Evolutionary conservation across 2,329 filamentous ascomycete genomes (phyloP), one percentile per base, ranked within the genome.

Genomic region (Aspergillus sp.): DNA sequence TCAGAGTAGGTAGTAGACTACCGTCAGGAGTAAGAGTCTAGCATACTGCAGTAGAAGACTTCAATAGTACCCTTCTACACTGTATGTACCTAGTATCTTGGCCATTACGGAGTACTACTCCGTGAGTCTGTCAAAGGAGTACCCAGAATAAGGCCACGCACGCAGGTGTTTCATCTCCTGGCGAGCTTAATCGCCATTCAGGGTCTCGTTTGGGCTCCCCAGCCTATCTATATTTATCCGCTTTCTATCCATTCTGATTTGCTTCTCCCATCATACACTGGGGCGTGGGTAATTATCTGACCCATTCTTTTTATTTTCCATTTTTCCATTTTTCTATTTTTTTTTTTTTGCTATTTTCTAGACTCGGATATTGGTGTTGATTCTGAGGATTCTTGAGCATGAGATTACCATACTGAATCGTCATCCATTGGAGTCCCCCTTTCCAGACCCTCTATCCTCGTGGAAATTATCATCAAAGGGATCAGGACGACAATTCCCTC

Each of bases 151-250:
- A 38, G 19, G 40, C 40, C 40, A 42, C 40, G 40, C 40, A 42
- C 40, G 16, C 40, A n/a, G 47, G 50, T 42, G 54, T 56, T 56
- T 56, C 54, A 56, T 47, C 50, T n/a, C 36, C 45, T 17, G 52
- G 47, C 47, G 45, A 50, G 47, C 48, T 54, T 50, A 50, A 42
- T 34, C 42, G 48, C 47, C 38, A 52, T 52, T 52, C 50, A 53
- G 47, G 54, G 50, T 52, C 51, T 53, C 38, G 46, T 52, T 45
- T 45, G 23, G 34, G 34, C 42, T 51, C 17, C 40, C 49, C 49
- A 45, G 31, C 29, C 29, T 34, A 21, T 51, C 50, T 52, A 52
- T 47, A 52, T 43, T 52, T 52, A 52, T 52, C 50, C 19, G 6
- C 31, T 29, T 19, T 21, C 20, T 14, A 38, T 31, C 20, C 14